A percentile compares a stretch with the other conserved stretches of the same genome.
These are phyloP conservation scores for Exophiala xenobiotica DNA, from an alignment of 2,329 filamentous ascomycete species.

Conservation along the genomic window DNA sequence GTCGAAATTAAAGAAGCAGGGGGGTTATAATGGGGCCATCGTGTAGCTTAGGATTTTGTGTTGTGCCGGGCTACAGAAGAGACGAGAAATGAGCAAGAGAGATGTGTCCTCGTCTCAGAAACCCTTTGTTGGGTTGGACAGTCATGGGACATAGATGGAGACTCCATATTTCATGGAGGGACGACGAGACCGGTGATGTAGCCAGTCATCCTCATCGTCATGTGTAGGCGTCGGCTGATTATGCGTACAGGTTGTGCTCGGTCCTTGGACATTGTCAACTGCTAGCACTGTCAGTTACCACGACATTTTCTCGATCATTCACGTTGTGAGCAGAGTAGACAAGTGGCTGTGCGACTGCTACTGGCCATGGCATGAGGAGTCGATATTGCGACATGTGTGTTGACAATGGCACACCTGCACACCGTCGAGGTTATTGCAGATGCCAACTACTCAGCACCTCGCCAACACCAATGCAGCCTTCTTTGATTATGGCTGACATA, in stretches of 20 bases:
- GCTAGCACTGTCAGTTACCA: slow-evolving; percentile 1
- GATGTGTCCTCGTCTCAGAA: background rate
- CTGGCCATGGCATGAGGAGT: background rate
- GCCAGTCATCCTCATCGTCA: background rate
- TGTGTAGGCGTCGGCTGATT: background rate
- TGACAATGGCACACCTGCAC: background rate
- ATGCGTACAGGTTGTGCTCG: slow-evolving; percentile 2
- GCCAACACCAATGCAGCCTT: no score
- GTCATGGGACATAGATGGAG: slow-evolving; percentile 5
- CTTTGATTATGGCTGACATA: no score
- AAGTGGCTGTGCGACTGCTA: background rate
- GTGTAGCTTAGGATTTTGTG: background rate
- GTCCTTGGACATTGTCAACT: slow-evolving; percentile 1
- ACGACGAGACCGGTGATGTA: background rate
- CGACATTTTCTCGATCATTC: background rate
- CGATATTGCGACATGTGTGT: background rate
- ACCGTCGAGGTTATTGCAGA: no score
- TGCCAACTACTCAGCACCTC: no score
- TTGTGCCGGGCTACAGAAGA: background rate
- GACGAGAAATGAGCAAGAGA: background rate
- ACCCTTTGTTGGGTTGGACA: background rate
- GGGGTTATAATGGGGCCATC: background rate
- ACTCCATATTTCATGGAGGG: slow-evolving; percentile 1
- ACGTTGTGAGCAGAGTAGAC: background rate
- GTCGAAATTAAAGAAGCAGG: background rate